Evolutionary conservation across 2,329 filamentous ascomycete genomes (phyloP).

Genomic region (Botryotinia narcissicola): DNA sequence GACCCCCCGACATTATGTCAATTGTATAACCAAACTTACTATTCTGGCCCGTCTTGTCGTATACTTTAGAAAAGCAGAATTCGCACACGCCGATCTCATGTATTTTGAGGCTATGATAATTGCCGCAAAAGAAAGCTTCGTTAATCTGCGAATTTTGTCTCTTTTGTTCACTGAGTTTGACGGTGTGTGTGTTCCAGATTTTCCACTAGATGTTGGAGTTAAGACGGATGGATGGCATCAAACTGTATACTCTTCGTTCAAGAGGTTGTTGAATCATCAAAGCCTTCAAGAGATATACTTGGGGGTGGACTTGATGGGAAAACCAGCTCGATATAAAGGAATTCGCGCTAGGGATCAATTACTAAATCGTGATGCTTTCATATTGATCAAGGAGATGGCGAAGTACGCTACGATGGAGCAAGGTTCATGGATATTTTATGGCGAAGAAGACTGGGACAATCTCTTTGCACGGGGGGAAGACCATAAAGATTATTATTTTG

Average conservation of each 20-base stretch:
- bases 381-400: neutral
- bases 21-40: neutral
- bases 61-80: neutral
- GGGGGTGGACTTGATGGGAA: neutral
- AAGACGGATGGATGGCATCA: neutral
- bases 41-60: neutral
- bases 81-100: neutral
- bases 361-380: neutral
- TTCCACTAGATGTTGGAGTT: neutral
- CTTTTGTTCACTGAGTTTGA: neutral
- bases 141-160: neutral
- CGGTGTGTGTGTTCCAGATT: neutral
- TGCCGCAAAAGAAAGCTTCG: neutral
- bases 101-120: neutral
- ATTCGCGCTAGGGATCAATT: neutral
- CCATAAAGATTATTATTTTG: too few species aligned
- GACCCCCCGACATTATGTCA: neutral
- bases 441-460: neutral
- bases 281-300: neutral
- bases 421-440: neutral
- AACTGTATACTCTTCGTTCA: neutral
- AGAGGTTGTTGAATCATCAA: neutral
- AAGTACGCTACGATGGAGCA: neutral
- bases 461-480: neutral
- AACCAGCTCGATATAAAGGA: neutral